Conservation (phyloP, 23 red algal species). For the Gracilaria gracilis region DNA sequence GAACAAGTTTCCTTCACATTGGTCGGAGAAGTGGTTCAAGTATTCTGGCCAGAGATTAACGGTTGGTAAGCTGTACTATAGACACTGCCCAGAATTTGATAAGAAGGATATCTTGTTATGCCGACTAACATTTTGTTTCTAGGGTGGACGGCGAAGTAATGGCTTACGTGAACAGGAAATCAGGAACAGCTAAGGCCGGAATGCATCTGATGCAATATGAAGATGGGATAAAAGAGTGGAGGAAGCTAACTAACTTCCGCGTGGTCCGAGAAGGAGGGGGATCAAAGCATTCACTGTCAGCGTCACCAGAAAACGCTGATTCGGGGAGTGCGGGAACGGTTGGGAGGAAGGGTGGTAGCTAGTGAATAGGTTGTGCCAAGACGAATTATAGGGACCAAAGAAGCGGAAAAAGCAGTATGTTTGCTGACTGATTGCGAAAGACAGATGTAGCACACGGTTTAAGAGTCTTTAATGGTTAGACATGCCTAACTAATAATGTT, state of each 20-base stretch:
- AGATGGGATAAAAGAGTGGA: constrained; percentile 58
- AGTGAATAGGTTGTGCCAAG: too few relatives aligned
- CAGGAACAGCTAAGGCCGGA: neutral
- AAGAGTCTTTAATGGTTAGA: constrained; percentile 18
- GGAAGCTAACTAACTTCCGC: constrained; percentile 23
- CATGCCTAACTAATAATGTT: constrained; percentile 11
- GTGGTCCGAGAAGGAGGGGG: constrained; percentile 3
- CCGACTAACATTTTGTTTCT: too few relatives aligned
- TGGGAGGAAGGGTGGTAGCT: neutral
- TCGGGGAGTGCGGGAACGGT: neutral
- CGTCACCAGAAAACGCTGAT: neutral
- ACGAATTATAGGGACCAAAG: too few relatives aligned
- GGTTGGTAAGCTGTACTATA: neutral
- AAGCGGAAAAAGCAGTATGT: too few relatives aligned
- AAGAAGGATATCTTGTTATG: neutral
- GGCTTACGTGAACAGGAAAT: neutral
- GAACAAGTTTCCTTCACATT: neutral
- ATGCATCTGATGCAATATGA: constrained; percentile 45
- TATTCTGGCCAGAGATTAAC: constrained; percentile 23
- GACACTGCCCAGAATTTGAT: neutral
- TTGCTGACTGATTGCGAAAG: too few relatives aligned
- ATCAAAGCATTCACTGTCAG: neutral
- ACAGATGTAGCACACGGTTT: neutral
- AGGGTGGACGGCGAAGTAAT: constrained; percentile 58
- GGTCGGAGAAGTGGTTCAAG: neutral